These are phyloP conservation scores for Cryptosporidium parvum DNA, from an alignment of 169 alveolate genomes.

Conservation along the genomic window DNA sequence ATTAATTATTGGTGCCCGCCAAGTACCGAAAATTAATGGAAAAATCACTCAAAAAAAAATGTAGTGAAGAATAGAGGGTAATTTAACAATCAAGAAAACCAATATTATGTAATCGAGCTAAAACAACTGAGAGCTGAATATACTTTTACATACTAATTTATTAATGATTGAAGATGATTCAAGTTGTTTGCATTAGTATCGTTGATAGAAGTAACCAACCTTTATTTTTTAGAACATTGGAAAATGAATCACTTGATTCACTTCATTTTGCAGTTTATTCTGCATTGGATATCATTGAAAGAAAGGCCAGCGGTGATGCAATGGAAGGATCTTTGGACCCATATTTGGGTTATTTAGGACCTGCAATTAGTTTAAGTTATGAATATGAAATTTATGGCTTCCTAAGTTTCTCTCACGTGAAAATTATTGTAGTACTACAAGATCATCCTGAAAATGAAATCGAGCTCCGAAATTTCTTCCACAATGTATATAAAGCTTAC, in stretches of 20 bases:
- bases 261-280: conserved; percentile 61
- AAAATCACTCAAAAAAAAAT: too few species aligned
- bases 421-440: conserved; percentile 55
- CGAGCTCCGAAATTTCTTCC: conserved; percentile 42
- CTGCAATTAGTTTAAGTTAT: conserved; percentile 63
- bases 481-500: conserved; percentile 33
- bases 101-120: too few species aligned
- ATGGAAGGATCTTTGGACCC: conserved; percentile 35
- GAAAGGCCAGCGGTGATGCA: conserved; percentile 38
- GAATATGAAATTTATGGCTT: conserved; percentile 74
- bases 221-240: conserved; percentile 59
- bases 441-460: conserved; percentile 71
- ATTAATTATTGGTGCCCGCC: background rate
- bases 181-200: conserved; percentile 35
- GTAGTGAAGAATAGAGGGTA: background rate
- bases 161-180: conserved; percentile 6
- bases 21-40: background rate
- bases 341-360: conserved; percentile 68
- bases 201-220: conserved; percentile 71
- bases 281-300: conserved; percentile 47
- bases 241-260: conserved; percentile 53
- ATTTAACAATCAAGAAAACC: too few species aligned
- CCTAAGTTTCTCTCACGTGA: conserved; percentile 64
- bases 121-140: background rate
- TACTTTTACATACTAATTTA: background rate